Base-by-base conservation (phyloP, 352 stramenopile species). In the Paralagenidium karlingii region DNA sequence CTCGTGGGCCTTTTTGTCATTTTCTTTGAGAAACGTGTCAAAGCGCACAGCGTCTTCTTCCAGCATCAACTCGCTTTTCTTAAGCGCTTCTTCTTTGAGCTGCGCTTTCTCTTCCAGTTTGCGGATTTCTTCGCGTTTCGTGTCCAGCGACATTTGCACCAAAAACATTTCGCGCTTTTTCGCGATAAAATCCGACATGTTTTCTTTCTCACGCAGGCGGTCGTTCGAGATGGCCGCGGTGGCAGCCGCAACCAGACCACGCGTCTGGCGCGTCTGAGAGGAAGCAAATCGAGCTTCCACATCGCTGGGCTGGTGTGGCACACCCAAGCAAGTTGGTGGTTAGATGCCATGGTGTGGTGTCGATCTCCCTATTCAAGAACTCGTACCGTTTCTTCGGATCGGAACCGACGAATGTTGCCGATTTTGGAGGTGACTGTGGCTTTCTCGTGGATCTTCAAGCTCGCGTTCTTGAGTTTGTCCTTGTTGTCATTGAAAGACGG, bases 81-180 rank as follows among this genome's bases (percentile, higher is more conserved):
- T 92, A 13, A 97, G 63, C 3, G 85, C 91, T 46, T 97, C 84
- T 40, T 97, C 89, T 37, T 97, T 98, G 13, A 95, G 60, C 51
- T 94, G 76, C 13, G 89, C 89, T 53, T 97, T 97, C 51, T 96
- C 88, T 55, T 98, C 86, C 3, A 98, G 79, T 58, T 97, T 98
- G 22, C 85, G 70, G 44, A 97, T 97, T 62, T 98, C 91, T 51
- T 97, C 91, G 11, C 87, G 75, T 59, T 98, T 98, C 20, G 87
- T 97, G 53, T 97, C 89, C 7, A 97, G 69, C 18, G 82, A 93
- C 82, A 97, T 96, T 44, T 92, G 90, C 15, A 97, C 82, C 1
- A 97, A 69, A 48, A 97, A 97, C 88, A 98, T 97, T 50, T 97
- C 90, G 9, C 86, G 73, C 61, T 98, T 98, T 68, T 97, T 97